Conservation (phyloP, 225 moss, liverwort and hornwort species). For the Pseudoscleropodium purum region DNA sequence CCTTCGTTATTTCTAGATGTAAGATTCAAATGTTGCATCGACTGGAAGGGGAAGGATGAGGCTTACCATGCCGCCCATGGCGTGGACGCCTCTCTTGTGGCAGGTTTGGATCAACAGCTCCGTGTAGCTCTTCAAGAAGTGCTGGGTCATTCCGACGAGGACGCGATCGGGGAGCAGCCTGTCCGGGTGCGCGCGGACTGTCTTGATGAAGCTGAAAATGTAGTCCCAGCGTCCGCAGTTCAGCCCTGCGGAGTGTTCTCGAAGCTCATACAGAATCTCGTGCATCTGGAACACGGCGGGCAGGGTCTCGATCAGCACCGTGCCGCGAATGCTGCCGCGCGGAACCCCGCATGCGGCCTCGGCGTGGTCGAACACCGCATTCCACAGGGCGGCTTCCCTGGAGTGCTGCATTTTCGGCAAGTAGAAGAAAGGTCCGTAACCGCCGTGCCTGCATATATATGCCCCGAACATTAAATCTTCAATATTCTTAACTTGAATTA, state of each 20-base stretch:
- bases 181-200: conserved; percentile 61
- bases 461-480: not conserved
- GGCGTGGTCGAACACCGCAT: conserved; percentile 60
- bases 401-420: conserved; percentile 90
- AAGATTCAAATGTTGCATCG: not conserved
- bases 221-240: conserved; percentile 91
- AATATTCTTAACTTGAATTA: not conserved
- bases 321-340: conserved; percentile 57
- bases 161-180: conserved; percentile 71
- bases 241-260: conserved; percentile 67
- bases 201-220: conserved; percentile 90
- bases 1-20: too few species aligned
- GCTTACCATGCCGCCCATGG: conserved; percentile 80
- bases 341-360: conserved; percentile 43
- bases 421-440: conserved; percentile 76
- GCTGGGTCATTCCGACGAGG: conserved; percentile 68
- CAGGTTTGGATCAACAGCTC: conserved; percentile 81
- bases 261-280: conserved; percentile 77
- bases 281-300: conserved; percentile 91
- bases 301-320: conserved; percentile 74
- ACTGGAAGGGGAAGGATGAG: not conserved
- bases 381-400: conserved; percentile 75
- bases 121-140: conserved; percentile 70
- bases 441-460: conserved; percentile 34
- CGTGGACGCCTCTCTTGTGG: conserved; percentile 78